Percentiles rank a stretch among this genome's conserved stretches.
Evolutionary conservation across 768 basidiomycete genomes (phyloP).

Genomic region (Lentinula sp.): DNA sequence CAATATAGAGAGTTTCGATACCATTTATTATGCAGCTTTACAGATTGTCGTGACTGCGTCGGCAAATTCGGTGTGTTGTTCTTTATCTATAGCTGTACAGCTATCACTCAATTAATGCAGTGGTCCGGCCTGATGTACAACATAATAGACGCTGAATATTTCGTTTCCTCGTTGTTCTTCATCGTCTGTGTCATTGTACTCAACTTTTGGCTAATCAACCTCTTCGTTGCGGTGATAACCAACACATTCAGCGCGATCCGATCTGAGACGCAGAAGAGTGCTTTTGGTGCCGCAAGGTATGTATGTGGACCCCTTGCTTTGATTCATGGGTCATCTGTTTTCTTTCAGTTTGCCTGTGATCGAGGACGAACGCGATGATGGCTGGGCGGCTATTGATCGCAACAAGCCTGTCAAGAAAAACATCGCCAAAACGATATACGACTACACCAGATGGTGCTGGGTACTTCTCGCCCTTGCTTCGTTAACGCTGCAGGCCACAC

Average conservation of each 20-base stretch:
- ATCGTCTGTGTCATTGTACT: conserved; percentile 78
- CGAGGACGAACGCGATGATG: conserved; percentile 58
- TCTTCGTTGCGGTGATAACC: conserved; percentile 94
- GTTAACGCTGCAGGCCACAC: conserved; percentile 67
- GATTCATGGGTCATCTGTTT: conserved; percentile 1
- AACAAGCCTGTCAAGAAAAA: conserved; percentile 39
- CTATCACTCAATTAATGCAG: conserved; percentile 23
- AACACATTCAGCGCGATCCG: conserved; percentile 88
- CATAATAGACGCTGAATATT: conserved; percentile 88
- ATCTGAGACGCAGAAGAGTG: conserved; percentile 81
- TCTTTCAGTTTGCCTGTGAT: conserved; percentile 20
- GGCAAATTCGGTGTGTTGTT: conserved; percentile 58
- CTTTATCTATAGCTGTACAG: not conserved
- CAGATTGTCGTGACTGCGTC: conserved; percentile 85
- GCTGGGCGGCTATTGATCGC: conserved; percentile 45
- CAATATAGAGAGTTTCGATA: conserved; percentile 80
- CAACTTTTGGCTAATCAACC: conserved; percentile 91
- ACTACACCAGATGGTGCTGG: conserved; percentile 66
- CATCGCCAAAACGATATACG: conserved; percentile 47
- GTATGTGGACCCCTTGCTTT: conserved; percentile 16
- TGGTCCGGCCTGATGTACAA: conserved; percentile 83
- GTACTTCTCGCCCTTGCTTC: conserved; percentile 67
- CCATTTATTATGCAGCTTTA: conserved; percentile 71
- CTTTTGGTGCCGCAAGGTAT: conserved; percentile 80
- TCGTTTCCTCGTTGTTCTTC: conserved; percentile 83